Conservation (phyloP, 495 filamentous ascomycete species). For the Hamigera avellanea region DNA sequence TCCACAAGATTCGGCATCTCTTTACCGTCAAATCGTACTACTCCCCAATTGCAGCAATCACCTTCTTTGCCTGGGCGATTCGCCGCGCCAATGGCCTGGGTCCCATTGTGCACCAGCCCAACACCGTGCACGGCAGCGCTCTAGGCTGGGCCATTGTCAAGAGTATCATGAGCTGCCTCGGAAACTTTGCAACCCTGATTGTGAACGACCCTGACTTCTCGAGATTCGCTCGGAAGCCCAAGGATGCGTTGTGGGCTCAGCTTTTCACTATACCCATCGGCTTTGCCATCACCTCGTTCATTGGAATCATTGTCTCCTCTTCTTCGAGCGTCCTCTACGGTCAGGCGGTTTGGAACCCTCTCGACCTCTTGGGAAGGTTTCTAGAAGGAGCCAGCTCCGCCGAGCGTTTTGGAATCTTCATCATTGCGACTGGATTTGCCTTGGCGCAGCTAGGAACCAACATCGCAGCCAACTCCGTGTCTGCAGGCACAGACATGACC, state of each 20-base stretch:
- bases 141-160: constrained; percentile 75
- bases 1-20: constrained; percentile 58
- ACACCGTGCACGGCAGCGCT: constrained; percentile 50
- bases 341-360: constrained; percentile 76
- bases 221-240: constrained; percentile 71
- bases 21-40: constrained; percentile 88
- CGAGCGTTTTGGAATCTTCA: constrained; percentile 80
- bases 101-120: constrained; percentile 67
- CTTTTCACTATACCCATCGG: constrained; percentile 75
- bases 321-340: constrained; percentile 69
- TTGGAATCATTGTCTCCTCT: constrained; percentile 88
- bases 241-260: constrained; percentile 82
- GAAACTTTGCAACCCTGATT: constrained; percentile 80
- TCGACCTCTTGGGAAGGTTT: constrained; percentile 64
- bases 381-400: constrained; percentile 59
- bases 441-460: constrained; percentile 89
- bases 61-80: constrained; percentile 87
- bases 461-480: constrained; percentile 85
- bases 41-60: constrained; percentile 71
- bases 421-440: constrained; percentile 72
- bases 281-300: constrained; percentile 83
- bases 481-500: constrained; percentile 83
- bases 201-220: constrained; percentile 82
- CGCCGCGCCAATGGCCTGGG: constrained; percentile 74
- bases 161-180: constrained; percentile 79